Percentiles rank a stretch among this genome's conserved stretches.
phyloP scores from a whole-genome alignment of 1,284 basidiomycete species.

The Ustilago loliicola region DNA sequence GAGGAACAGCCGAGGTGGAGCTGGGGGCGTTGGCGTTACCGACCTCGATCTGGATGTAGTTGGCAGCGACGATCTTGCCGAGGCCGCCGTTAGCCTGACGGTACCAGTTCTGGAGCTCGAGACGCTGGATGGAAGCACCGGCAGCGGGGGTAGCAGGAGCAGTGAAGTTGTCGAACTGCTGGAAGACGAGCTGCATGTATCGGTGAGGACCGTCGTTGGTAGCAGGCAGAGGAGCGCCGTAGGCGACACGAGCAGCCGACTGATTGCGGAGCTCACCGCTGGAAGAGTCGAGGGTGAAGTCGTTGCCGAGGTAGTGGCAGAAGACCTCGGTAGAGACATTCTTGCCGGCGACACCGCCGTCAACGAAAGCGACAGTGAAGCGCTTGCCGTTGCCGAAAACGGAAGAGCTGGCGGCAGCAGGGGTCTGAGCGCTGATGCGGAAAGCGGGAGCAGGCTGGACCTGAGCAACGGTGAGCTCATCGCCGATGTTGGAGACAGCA shows the following conservation, averaged over 20 bases:
- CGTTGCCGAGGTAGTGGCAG: constrained; percentile 55
- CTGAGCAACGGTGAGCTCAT: constrained; percentile 49
- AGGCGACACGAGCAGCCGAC: constrained; percentile 41
- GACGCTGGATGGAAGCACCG: constrained; percentile 29
- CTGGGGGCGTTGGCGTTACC: constrained; percentile 41
- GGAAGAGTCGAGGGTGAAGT: constrained; percentile 36
- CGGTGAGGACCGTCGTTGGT: constrained; percentile 58
- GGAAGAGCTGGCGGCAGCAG: constrained; percentile 18
- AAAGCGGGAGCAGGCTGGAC: constrained; percentile 48
- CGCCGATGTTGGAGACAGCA: constrained; percentile 45
- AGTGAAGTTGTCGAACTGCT: constrained; percentile 56
- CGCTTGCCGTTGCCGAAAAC: constrained; percentile 38
- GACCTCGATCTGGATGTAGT: constrained; percentile 59
- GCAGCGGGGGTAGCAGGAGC: constrained; percentile 45
- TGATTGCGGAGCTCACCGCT: constrained; percentile 39
- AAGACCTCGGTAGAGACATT: constrained; percentile 37
- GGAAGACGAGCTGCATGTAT: constrained; percentile 61
- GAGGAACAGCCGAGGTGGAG: constrained; percentile 38
- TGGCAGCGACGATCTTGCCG: constrained; percentile 57
- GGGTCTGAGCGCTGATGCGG: constrained; percentile 43
- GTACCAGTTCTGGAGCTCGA: constrained; percentile 47
- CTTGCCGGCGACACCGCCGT: constrained; percentile 52
- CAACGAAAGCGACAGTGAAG: constrained; percentile 52
- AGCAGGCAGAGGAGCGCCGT: constrained; percentile 49
- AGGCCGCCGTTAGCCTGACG: constrained; percentile 51